phyloP scores from a whole-genome alignment of 2,329 filamentous ascomycete genomes.

The Colletotrichum higginsianum region DNA sequence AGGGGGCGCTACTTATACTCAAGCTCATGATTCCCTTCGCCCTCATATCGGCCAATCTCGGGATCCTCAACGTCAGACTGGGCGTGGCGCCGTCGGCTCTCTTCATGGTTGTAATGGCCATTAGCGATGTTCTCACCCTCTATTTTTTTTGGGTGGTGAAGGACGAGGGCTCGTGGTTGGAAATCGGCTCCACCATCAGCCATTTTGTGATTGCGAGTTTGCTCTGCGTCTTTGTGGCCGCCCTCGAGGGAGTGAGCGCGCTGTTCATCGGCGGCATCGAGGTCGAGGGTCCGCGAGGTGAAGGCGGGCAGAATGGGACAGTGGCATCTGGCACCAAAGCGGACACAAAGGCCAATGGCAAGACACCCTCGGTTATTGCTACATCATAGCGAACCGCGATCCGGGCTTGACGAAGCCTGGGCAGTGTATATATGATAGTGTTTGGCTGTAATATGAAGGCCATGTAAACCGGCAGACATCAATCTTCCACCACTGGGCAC shows the following conservation, averaged over 20 bases:
- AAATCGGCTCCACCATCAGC: conserved; percentile 96
- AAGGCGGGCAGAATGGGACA: conserved; percentile 3
- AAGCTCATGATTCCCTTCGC: conserved; percentile 96
- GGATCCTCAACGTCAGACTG: conserved; percentile 87
- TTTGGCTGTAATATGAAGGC: neutral
- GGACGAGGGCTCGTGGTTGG: conserved; percentile 96
- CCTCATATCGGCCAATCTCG: conserved; percentile 92
- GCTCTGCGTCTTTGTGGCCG: conserved; percentile 91
- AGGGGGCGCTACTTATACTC: conserved; percentile 87
- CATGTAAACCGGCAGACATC: neutral
- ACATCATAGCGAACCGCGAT: neutral
- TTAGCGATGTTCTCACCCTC: conserved; percentile 91
- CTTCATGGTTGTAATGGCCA: conserved; percentile 94
- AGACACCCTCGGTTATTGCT: neutral
- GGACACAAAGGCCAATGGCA: conserved; percentile 11
- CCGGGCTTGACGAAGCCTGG: neutral
- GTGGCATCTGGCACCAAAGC: conserved; percentile 3
- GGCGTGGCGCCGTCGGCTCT: conserved; percentile 89
- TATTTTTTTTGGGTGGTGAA: conserved; percentile 99
- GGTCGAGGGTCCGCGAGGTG: conserved; percentile 60
- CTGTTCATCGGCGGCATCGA: conserved; percentile 86
- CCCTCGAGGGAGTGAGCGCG: conserved; percentile 87
- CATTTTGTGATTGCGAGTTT: conserved; percentile 95
- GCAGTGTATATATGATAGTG: neutral
- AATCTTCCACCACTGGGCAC: neutral